phyloP scores from a whole-genome alignment of 1,284 basidiomycete genomes.

The Stygiomarasmius scandens region DNA sequence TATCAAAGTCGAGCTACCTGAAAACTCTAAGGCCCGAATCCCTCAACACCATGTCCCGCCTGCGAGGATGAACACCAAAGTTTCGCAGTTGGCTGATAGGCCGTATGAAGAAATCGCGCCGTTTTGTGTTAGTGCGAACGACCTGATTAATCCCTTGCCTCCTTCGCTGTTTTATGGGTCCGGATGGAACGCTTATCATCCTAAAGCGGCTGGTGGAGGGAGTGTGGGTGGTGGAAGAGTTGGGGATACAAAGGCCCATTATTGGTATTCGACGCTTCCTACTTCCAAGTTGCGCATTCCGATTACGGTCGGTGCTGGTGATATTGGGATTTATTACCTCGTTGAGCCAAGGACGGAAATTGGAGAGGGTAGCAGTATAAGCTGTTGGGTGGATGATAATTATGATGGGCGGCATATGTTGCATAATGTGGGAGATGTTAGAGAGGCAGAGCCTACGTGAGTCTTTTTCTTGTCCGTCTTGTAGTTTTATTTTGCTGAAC shows the following conservation, averaged over 20 bases:
- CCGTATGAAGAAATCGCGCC: conserved; percentile 86
- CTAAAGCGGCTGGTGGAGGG: too few species aligned
- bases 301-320: too few species aligned
- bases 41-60: too few species aligned
- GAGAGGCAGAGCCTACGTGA: too few species aligned
- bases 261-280: conserved; percentile 64
- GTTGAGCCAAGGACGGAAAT: too few species aligned
- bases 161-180: conserved; percentile 87
- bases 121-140: conserved; percentile 90
- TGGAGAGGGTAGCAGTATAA: too few species aligned
- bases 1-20: conserved; percentile 24
- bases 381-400: too few species aligned
- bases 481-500: conserved; percentile 4
- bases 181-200: conserved; percentile 70
- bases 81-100: conserved; percentile 50
- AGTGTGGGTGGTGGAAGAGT: conserved; percentile 29
- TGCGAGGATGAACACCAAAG: conserved; percentile 73
- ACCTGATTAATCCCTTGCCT: conserved; percentile 92
- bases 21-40: conserved; percentile 40
- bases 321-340: too few species aligned
- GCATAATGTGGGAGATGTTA: too few species aligned
- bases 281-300: too few species aligned
- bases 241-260: conserved; percentile 67
- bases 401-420: too few species aligned
- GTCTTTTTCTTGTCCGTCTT: too few species aligned